A percentile compares a stretch with the other conserved stretches of the same genome.
Conservation (phyloP, 2,329 filamentous ascomycete genomes). For the Coccinonectria pachysandricola region DNA sequence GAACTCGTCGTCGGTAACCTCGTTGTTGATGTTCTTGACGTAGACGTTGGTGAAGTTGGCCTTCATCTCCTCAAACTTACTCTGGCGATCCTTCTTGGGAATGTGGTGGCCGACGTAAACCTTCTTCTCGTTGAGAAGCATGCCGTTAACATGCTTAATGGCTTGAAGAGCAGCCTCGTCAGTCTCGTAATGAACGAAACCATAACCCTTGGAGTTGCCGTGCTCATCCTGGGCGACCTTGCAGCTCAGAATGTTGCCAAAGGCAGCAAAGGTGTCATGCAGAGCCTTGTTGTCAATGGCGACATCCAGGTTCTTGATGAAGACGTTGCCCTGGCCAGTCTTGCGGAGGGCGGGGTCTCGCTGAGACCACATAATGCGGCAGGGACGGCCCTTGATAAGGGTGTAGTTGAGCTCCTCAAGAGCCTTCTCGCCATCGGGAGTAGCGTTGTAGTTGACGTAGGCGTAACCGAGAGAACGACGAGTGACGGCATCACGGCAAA, state of each 20-base stretch:
- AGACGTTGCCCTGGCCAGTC: constrained; percentile 98
- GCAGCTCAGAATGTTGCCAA: constrained; percentile 98
- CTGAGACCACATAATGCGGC: constrained; percentile 99
- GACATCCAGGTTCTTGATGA: constrained; percentile 99
- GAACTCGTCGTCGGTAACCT: constrained; percentile 90
- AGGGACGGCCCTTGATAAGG: constrained; percentile 94
- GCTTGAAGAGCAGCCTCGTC: constrained; percentile 93
- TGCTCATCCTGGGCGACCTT: constrained; percentile 98
- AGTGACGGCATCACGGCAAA: constrained; percentile 97
- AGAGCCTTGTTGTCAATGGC: constrained; percentile 99
- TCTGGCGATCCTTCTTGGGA: constrained; percentile 99
- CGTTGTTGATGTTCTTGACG: constrained; percentile 89
- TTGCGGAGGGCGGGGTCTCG: constrained; percentile 98
- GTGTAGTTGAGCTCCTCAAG: constrained; percentile 99
- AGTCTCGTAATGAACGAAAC: constrained; percentile 99
- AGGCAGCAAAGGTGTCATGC: constrained; percentile 97
- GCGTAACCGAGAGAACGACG: constrained; percentile 97
- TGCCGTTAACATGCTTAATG: constrained; percentile 99
- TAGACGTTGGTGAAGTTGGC: constrained; percentile 99
- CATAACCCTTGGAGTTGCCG: constrained; percentile 95
- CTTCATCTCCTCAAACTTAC: constrained; percentile 99
- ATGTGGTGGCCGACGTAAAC: constrained; percentile 99
- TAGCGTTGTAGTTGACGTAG: constrained; percentile 99
- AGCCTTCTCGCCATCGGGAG: constrained; percentile 90
- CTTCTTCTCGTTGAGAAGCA: constrained; percentile 99